Base-by-base conservation (phyloP, 208 protist species). In the Strigomonas culicis region DNA sequence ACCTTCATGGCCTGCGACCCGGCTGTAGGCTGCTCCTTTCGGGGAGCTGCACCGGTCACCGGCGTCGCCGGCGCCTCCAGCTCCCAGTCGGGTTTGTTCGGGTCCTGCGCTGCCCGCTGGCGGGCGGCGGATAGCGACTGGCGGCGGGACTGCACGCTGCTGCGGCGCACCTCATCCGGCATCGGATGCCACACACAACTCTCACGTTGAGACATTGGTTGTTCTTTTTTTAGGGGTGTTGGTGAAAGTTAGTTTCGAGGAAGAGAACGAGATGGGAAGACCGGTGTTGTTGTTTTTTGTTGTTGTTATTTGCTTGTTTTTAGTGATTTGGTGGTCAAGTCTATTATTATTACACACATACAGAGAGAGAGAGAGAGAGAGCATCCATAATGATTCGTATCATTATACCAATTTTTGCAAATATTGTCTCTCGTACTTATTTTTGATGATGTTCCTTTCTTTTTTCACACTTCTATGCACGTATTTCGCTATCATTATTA, bases 141-240 rank as follows among this genome's bases (percentile, higher is more conserved):
- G 27, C 77, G 77, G 66, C 79, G 79, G 8, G 71, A 77, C 66
- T 80, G 72, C 4, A 75, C 61, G 36, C 74, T 77, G 66, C 63
- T 74, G 59, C 69, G 71, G 43, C 77, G 81, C 30, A 88, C 72
- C 61, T 81, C 74, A 47, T 82, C 68, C 27, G 81, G 81, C 81
- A 88, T 88, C 44, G 71, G 70, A 61, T 88, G 81, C 81, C 81
- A 88, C 25, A 88, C 67, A 53, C 70, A 84, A 61, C 70, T 75
- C 47, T 76, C 74, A 63, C 67, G 67, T 39, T 68, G 72, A 24
- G 72, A 79, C 77, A 82, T 57, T 57, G 22, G n/a, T 72, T 52
- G 30, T 57, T 72, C 28, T 39, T 58, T 57, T 72, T 53, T 65
- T 19, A 7, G 2, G 24, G 6, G 22, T 51, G 22, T 19, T 31